Percentiles rank a stretch among this genome's conserved stretches.
These are phyloP conservation scores for Kwoniella europaea DNA, from an alignment of 768 basidiomycete species.

Conservation along the genomic window DNA sequence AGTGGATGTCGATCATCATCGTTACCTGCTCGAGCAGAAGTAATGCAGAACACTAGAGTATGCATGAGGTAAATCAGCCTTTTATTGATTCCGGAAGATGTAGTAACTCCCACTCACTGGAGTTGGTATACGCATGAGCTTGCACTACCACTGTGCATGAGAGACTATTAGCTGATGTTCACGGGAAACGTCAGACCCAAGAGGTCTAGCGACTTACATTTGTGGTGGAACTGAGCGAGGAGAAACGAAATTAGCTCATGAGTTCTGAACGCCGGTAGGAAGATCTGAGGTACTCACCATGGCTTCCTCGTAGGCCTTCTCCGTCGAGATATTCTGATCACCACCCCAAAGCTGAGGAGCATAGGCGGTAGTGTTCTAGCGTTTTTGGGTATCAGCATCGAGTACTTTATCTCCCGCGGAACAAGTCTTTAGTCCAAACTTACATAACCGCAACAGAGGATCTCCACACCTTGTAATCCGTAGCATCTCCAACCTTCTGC, in stretches of 20 bases:
- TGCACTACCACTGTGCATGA: conserved; percentile 47
- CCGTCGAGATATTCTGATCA: conserved; percentile 47
- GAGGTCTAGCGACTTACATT: conserved; percentile 27
- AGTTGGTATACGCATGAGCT: conserved; percentile 54
- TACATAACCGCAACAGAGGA: conserved; percentile 55
- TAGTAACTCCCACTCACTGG: conserved; percentile 35
- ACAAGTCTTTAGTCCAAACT: conserved; percentile 3
- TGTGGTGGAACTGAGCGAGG: conserved; percentile 50
- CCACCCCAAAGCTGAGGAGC: conserved; percentile 56
- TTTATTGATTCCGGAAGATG: neutral
- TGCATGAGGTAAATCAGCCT: neutral
- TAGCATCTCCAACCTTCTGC: conserved; percentile 55
- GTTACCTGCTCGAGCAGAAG: conserved; percentile 46
- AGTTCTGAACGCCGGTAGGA: neutral
- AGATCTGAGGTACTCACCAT: conserved; percentile 33
- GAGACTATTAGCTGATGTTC: neutral
- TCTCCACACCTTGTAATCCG: conserved; percentile 54
- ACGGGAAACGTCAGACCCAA: neutral
- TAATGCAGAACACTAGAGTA: conserved; percentile 50
- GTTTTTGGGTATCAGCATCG: neutral
- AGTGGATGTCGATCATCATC: conserved; percentile 54
- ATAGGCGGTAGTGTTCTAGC: conserved; percentile 55
- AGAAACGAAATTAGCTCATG: neutral
- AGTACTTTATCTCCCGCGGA: neutral
- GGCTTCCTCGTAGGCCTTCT: conserved; percentile 51